These are phyloP conservation scores for Inga laurina DNA, from an alignment of 306 rosid species.

Conservation along the genomic window DNA sequence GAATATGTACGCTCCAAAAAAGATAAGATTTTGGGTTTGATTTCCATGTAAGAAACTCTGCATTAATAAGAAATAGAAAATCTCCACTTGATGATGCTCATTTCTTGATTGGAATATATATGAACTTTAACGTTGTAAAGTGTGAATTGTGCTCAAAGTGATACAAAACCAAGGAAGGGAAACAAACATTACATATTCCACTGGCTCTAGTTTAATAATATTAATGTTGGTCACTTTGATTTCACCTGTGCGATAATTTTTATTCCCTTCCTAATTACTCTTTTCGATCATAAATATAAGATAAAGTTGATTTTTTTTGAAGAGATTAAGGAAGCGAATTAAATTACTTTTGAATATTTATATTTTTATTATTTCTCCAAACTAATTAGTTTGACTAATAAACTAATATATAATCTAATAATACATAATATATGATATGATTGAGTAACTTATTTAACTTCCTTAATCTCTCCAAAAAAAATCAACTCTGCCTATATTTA, in stretches of 20 bases:
- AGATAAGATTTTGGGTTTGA: neutral
- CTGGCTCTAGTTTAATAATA: neutral
- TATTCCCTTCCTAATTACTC: neutral
- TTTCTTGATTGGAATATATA: neutral
- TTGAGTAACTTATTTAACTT: no score
- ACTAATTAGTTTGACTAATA: no score
- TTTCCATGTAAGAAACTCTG: neutral
- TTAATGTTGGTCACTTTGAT: neutral
- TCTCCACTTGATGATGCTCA: no score
- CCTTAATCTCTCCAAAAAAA: no score
- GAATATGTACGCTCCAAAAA: slow-evolving; percentile 18
- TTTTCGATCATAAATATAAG: no score
- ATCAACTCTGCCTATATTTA: no score
- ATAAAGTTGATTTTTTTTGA: no score
- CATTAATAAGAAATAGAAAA: neutral
- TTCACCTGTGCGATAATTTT: neutral
- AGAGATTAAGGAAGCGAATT: no score
- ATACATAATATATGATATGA: no score
- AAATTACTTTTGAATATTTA: no score
- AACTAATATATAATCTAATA: no score
- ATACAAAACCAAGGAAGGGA: neutral
- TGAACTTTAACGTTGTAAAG: neutral
- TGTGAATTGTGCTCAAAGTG: neutral
- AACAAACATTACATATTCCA: neutral
- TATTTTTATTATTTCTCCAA: no score